phyloP scores from a whole-genome alignment of 75 land plant genomes.

The Larix kaempferi region DNA sequence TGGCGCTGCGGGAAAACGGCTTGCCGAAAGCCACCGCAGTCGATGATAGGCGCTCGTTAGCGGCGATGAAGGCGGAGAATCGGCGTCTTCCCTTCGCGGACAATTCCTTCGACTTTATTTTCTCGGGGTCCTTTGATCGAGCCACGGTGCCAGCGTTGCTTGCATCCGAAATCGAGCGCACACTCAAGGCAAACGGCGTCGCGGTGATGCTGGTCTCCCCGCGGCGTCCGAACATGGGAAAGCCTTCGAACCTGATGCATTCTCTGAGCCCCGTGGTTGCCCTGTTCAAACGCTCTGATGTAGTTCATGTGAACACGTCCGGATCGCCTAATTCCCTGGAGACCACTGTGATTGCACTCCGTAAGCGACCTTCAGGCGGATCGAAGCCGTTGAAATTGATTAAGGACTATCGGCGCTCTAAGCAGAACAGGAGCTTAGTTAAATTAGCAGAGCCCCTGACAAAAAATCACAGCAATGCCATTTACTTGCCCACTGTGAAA shows the following conservation, averaged over 20 bases:
- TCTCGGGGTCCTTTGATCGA: slow-evolving; percentile 11
- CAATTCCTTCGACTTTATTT: slow-evolving; percentile 17
- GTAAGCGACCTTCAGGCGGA: neutral
- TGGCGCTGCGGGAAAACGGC: slow-evolving; percentile 2
- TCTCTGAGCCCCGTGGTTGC: neutral
- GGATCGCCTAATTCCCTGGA: neutral
- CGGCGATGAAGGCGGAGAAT: neutral
- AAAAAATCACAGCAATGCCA: neutral
- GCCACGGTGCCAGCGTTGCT: slow-evolving; percentile 14
- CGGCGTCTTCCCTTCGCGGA: neutral
- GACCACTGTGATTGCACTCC: neutral
- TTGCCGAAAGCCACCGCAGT: neutral
- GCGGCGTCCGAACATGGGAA: neutral
- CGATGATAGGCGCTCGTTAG: neutral
- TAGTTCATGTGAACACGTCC: neutral
- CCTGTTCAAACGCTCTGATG: neutral
- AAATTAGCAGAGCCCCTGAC: neutral
- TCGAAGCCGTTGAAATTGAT: too few species aligned
- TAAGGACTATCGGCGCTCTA: neutral
- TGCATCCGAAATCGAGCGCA: slow-evolving; percentile 21
- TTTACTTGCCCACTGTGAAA: neutral
- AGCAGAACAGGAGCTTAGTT: neutral
- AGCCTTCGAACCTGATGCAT: neutral
- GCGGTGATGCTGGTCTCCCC: slow-evolving; percentile 5
- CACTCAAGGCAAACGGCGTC: slow-evolving; percentile 10